Evolutionary conservation across 2,329 filamentous ascomycete genomes (phyloP).

Genomic region (Trichoderma breve): DNA sequence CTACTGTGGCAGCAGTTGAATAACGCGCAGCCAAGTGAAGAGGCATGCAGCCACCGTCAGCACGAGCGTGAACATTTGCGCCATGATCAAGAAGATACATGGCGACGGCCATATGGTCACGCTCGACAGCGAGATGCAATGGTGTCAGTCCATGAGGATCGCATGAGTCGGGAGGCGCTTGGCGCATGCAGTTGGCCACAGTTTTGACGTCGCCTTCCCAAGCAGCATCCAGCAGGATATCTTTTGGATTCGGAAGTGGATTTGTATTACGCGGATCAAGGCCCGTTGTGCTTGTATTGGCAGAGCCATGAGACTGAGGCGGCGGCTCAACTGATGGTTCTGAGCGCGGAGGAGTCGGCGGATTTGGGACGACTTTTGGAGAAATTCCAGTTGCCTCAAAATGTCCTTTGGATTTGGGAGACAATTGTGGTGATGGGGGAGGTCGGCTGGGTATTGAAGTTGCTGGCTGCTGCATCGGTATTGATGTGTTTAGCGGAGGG

Average conservation of each 20-base stretch:
- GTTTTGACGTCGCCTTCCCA: conserved; percentile 34
- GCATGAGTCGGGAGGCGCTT: conserved; percentile 28
- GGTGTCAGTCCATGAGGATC: conserved; percentile 33
- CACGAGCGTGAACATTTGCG: conserved; percentile 29
- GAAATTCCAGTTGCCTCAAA: neutral
- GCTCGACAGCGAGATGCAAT: conserved; percentile 33
- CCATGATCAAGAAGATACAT: conserved; percentile 34
- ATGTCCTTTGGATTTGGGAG: neutral
- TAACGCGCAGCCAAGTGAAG: conserved; percentile 34
- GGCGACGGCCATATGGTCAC: conserved; percentile 34
- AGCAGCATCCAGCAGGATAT: conserved; percentile 32
- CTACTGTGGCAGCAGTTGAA: conserved; percentile 31
- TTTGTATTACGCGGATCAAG: neutral
- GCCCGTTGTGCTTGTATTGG: neutral
- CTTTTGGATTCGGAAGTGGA: conserved; percentile 23
- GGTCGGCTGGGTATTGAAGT: neutral
- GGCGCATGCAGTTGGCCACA: conserved; percentile 27
- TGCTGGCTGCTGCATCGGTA: neutral
- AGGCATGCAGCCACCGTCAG: conserved; percentile 33
- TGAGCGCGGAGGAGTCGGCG: conserved; percentile 12
- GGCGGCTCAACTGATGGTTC: conserved; percentile 3
- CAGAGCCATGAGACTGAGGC: neutral
- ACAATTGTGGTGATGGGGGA: conserved; percentile 8
- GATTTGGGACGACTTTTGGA: neutral
- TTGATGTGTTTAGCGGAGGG: neutral